Conservation (phyloP, 306 rosid genomes). For the Astragalus membranaceus region DNA sequence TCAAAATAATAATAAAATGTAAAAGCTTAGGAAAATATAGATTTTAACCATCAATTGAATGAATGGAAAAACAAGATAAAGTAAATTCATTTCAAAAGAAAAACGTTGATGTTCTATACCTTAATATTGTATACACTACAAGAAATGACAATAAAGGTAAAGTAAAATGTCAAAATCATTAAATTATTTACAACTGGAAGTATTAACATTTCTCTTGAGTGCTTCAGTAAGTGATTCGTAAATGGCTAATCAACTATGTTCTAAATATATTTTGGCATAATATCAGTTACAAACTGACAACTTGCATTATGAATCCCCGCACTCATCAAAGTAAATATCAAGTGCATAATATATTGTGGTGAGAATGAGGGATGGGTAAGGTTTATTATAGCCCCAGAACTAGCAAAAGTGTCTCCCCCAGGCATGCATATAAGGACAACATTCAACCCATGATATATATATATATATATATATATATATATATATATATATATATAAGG, state of each 20-base stretch:
- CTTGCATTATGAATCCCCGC: neutral
- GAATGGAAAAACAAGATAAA: neutral
- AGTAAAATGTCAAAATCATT: neutral
- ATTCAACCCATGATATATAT: neutral
- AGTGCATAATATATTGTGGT: neutral
- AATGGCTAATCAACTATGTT: neutral
- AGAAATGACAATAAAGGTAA: neutral
- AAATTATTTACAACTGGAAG: neutral
- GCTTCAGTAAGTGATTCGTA: conserved; percentile 6
- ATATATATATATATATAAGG: neutral
- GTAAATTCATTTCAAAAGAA: neutral
- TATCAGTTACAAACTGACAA: neutral
- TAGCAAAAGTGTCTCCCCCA: neutral
- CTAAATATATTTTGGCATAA: neutral
- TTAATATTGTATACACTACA: neutral
- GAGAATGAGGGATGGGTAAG: neutral
- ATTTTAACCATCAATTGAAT: neutral
- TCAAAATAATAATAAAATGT: neutral
- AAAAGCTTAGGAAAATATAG: neutral
- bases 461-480: too few species aligned
- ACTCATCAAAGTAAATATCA: neutral
- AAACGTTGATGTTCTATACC: neutral
- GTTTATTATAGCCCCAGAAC: neutral
- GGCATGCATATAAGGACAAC: neutral
- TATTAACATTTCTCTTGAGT: neutral